phyloP scores from a whole-genome alignment of 768 basidiomycete genomes.

The Hysterangium stoloniferum region DNA sequence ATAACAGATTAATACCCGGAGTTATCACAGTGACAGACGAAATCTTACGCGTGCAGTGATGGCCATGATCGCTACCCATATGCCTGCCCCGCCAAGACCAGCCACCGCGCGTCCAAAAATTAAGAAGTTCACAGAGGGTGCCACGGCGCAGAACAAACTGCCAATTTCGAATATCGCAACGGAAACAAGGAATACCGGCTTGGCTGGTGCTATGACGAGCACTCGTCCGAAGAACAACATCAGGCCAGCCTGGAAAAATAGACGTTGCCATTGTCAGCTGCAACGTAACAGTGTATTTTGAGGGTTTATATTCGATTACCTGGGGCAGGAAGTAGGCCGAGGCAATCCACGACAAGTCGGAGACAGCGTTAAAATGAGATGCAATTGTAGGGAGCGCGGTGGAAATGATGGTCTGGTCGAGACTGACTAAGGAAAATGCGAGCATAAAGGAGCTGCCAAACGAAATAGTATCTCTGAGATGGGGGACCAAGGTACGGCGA shows the following conservation, averaged over 20 bases:
- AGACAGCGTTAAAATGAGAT: constrained; percentile 22
- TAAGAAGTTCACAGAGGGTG: constrained; percentile 11
- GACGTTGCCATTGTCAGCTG: background rate
- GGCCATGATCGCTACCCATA: constrained; percentile 13
- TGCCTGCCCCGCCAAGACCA: constrained; percentile 13
- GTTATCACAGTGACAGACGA: background rate
- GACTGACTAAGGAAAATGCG: background rate
- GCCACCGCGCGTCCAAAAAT: constrained; percentile 15
- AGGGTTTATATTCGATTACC: constrained; percentile 3
- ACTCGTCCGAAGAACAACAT: constrained; percentile 24
- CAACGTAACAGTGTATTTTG: constrained; percentile 8
- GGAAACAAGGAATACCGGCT: constrained; percentile 21
- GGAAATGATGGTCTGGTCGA: constrained; percentile 8
- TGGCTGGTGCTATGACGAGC: constrained; percentile 24
- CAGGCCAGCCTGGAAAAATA: constrained; percentile 21
- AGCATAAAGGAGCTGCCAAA: background rate
- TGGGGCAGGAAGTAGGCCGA: constrained; percentile 12
- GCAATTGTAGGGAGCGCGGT: constrained; percentile 25
- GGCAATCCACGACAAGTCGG: constrained; percentile 23
- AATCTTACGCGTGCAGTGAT: constrained; percentile 9
- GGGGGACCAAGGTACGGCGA: no score
- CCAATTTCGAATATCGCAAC: constrained; percentile 14
- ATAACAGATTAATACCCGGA: background rate
- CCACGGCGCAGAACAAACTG: constrained; percentile 14
- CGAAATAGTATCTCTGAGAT: no score